Conservation (phyloP, 148 eudicot genomes). For the Beta vulgaris region DNA sequence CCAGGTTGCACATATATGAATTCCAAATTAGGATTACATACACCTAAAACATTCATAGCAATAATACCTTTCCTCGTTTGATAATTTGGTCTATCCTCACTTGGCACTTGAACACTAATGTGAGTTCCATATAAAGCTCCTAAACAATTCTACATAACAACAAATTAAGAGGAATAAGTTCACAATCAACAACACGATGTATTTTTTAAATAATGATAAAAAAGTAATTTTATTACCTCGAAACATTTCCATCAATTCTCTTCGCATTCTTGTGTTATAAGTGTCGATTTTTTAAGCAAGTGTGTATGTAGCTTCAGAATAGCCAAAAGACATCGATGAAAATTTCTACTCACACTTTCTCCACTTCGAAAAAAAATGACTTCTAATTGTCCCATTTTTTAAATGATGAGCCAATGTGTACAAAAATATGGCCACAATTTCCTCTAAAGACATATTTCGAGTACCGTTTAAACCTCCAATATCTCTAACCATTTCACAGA, state of each 20-base stretch:
- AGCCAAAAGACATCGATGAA: slow-evolving; percentile 6
- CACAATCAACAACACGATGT: too few relatives aligned
- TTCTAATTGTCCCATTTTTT: neutral
- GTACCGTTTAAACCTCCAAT: neutral
- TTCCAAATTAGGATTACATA: neutral
- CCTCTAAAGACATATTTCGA: slow-evolving; percentile 2
- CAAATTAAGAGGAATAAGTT: neutral
- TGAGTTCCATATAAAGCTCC: slow-evolving; percentile 7
- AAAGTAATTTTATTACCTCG: neutral
- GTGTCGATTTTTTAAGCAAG: slow-evolving; percentile 4
- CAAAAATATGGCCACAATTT: slow-evolving; percentile 3
- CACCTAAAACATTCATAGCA: neutral
- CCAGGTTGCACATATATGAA: neutral
- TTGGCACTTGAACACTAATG: neutral
- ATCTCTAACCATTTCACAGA: neutral
- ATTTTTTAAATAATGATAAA: neutral
- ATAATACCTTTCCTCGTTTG: neutral
- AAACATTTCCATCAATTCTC: slow-evolving; percentile 12
- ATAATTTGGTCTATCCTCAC: neutral
- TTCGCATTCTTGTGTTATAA: neutral
- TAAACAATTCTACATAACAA: slow-evolving; percentile 7
- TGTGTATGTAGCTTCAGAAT: neutral
- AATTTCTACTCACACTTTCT: slow-evolving; percentile 9
- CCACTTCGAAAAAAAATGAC: slow-evolving; percentile 1
- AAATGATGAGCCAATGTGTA: slow-evolving; percentile 4